A percentile compares a stretch with the other conserved stretches of the same genome.
Evolutionary conservation across 2,329 filamentous ascomycete genomes (phyloP).

Genomic region (Eutypella sp.): DNA sequence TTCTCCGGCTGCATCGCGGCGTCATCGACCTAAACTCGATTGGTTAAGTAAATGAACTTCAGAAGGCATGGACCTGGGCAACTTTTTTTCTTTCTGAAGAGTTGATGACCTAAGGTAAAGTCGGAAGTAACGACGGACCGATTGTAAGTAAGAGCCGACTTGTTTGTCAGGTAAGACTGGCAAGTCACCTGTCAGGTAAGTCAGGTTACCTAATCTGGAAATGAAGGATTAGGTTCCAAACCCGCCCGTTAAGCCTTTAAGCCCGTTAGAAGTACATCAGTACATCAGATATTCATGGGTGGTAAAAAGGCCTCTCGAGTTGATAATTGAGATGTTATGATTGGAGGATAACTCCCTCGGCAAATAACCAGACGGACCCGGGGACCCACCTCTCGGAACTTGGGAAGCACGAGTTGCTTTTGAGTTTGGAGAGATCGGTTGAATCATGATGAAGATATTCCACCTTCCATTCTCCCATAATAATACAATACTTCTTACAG

Average conservation of each 20-base stretch:
- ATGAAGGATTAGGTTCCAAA: too few species aligned
- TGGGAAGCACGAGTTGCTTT: constrained; percentile 21
- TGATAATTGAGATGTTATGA: not conserved
- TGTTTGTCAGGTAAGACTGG: not conserved
- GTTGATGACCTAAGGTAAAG: not conserved
- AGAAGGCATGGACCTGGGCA: too few species aligned
- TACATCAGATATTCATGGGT: too few species aligned
- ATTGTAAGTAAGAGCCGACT: not conserved
- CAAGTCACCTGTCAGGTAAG: not conserved
- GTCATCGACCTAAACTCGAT: not conserved
- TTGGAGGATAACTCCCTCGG: not conserved
- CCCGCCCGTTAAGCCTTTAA: too few species aligned
- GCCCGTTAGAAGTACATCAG: too few species aligned
- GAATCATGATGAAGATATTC: constrained; percentile 25
- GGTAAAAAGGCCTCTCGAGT: too few species aligned
- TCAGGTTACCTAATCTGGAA: too few species aligned
- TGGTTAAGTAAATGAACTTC: too few species aligned
- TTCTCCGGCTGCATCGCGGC: too few species aligned
- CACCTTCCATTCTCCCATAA: not conserved
- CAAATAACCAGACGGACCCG: constrained; percentile 2
- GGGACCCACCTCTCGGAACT: constrained; percentile 12
- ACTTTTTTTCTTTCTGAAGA: too few species aligned
- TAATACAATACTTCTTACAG: too few species aligned
- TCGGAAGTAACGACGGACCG: not conserved
- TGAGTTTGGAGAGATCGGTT: constrained; percentile 21